Evolutionary conservation across 441 rosid genomes (phyloP), one percentile per base, ranked within the genome.

Genomic region (Capsella rubella): DNA sequence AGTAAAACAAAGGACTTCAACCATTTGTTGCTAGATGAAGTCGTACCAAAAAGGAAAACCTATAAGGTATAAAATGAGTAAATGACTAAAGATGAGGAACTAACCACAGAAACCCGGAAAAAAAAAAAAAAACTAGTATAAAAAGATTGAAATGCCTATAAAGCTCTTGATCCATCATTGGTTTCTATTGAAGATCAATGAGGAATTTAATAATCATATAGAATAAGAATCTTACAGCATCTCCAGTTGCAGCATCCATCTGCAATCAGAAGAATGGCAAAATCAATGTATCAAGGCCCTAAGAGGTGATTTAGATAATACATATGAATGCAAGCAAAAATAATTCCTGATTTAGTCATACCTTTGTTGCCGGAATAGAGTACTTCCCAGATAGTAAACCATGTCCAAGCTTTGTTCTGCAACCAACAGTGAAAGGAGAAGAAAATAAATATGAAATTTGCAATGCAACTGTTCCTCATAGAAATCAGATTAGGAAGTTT

Each of bases 321-420:
- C 40, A 60, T 34, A 40, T 32, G 47, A 74, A 77, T 27, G 54
- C 39, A 57, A 39, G 64, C 53, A 75, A 53, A 57, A 57, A 5
- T 34, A 13, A 0, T 8, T 28, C n/a, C 35, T 74, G 65, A 29
- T 47, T 35, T 40, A 56, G 55, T 51, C 50, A 59, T 87, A 92
- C 99, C 97, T 88, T 87, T 64, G 46, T 35, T 25, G 84, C 83
- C 35, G 98, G 99, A 72, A 83, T 72, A 8, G 97, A 92, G 74
- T 92, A 92, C 85, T 85, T 92, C 51, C 99, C 99, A 68, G 96
- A 95, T 27, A 92, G 87, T 85, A 95, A 79, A 77, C 99, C 98
- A 84, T 95, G 95, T 35, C 87, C 99, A 75, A 95, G 90, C 82
- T 92, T 95, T 81, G 95, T 87, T 82, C 98, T 95, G 89, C 78